These are phyloP conservation scores for Paramyrothecium roridum DNA, from an alignment of 2,329 filamentous ascomycete species.

Conservation along the genomic window DNA sequence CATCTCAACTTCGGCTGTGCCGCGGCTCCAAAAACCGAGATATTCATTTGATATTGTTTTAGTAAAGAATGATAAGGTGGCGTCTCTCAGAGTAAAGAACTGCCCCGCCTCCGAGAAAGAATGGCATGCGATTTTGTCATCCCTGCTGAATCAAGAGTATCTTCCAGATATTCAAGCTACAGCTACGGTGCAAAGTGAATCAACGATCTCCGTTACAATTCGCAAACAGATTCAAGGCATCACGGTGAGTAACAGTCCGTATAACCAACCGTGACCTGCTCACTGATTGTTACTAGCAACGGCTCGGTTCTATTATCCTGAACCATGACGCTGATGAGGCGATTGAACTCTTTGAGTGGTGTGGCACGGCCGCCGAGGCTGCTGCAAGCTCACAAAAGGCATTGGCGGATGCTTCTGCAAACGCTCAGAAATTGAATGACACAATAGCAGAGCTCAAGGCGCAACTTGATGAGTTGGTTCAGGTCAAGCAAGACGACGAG, in stretches of 20 bases:
- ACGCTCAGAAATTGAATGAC: slow-evolving; percentile 46
- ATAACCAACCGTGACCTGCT: slow-evolving; percentile 4
- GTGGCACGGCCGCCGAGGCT: slow-evolving; percentile 52
- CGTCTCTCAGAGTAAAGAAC: slow-evolving; percentile 50
- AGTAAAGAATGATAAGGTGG: slow-evolving; percentile 57
- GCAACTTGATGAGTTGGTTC: slow-evolving; percentile 64
- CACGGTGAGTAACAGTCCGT: slow-evolving; percentile 45
- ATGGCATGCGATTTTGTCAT: slow-evolving; percentile 61
- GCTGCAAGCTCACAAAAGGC: slow-evolving; percentile 41
- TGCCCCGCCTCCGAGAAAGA: slow-evolving; percentile 57
- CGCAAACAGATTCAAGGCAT: slow-evolving; percentile 66
- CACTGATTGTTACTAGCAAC: slow-evolving; percentile 50
- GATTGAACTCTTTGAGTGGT: slow-evolving; percentile 70
- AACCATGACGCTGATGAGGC: slow-evolving; percentile 52
- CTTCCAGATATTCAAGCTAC: slow-evolving; percentile 55
- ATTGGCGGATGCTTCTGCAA: slow-evolving; percentile 36
- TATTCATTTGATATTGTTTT: slow-evolving; percentile 13
- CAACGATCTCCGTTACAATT: slow-evolving; percentile 57
- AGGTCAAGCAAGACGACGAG: slow-evolving; percentile 65
- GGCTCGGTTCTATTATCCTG: slow-evolving; percentile 63
- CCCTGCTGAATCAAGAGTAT: slow-evolving; percentile 51
- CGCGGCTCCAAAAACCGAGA: slow-evolving; percentile 2
- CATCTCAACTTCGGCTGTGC: not conserved
- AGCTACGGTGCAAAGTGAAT: slow-evolving; percentile 53
- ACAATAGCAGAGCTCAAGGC: slow-evolving; percentile 55